Evolutionary conservation across 2,329 filamentous ascomycete species (phyloP).

Genomic region (Ustulina deusta): DNA sequence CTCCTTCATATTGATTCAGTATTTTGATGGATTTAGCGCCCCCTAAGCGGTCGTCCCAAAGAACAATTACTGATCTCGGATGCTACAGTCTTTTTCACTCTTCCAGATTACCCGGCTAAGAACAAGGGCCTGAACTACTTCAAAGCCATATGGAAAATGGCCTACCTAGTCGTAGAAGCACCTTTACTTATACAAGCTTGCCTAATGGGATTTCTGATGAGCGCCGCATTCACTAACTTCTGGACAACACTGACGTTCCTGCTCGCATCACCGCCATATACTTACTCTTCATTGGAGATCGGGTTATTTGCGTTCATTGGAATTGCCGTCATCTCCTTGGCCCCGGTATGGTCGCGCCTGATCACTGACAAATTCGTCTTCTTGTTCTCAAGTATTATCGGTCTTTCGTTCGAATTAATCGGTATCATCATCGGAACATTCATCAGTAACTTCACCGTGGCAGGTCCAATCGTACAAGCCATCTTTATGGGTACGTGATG

Average conservation of each 20-base stretch:
- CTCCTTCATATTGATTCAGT: not conserved
- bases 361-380: conserved; percentile 79
- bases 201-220: conserved; percentile 51
- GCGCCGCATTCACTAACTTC: conserved; percentile 70
- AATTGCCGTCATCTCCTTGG: conserved; percentile 74
- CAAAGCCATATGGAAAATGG: conserved; percentile 69
- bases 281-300: conserved; percentile 74
- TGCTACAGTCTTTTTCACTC: conserved; percentile 67
- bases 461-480: conserved; percentile 77
- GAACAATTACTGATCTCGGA: conserved; percentile 1
- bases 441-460: conserved; percentile 72
- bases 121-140: conserved; percentile 72
- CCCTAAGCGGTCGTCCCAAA: not conserved
- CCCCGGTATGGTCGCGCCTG: conserved; percentile 75
- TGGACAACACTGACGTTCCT: conserved; percentile 86
- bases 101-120: conserved; percentile 76
- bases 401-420: conserved; percentile 67
- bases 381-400: conserved; percentile 74
- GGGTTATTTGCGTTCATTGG: conserved; percentile 85
- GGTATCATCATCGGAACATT: conserved; percentile 78
- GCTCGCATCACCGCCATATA: conserved; percentile 75
- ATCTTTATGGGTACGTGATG: conserved; percentile 37
- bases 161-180: conserved; percentile 67
- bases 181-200: conserved; percentile 74
- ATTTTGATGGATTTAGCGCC: not conserved